phyloP scores from a whole-genome alignment of 306 rosid species.

The Comarum palustre region DNA sequence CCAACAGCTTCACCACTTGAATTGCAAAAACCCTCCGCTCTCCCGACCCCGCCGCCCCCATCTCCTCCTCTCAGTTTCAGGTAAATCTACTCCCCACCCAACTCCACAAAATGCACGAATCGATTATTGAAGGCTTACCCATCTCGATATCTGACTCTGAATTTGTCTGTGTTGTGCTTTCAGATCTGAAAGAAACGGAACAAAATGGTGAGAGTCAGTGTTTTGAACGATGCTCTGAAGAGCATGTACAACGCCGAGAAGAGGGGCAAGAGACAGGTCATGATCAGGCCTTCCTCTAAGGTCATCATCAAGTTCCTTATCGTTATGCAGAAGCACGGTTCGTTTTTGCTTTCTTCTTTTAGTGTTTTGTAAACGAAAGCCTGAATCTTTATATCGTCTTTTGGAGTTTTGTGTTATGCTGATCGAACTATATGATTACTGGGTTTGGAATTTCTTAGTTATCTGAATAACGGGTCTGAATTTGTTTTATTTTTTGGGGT shows the following conservation, averaged over 20 bases:
- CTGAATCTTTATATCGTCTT: no score
- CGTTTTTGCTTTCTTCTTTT: background rate
- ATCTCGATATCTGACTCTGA: background rate
- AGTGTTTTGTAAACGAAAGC: background rate
- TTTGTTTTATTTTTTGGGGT: no score
- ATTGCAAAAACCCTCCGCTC: background rate
- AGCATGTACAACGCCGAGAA: conserved; percentile 52
- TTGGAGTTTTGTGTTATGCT: background rate
- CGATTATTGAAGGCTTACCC: background rate
- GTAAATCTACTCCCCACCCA: conserved; percentile 1
- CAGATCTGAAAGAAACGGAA: conserved; percentile 12
- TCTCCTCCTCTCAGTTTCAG: conserved; percentile 1
- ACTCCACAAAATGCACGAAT: background rate
- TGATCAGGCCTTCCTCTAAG: conserved; percentile 46
- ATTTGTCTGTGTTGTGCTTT: background rate
- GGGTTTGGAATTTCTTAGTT: background rate
- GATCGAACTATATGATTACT: background rate
- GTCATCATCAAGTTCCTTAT: conserved; percentile 44
- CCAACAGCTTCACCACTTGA: background rate
- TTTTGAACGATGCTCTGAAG: conserved; percentile 42
- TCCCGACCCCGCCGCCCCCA: background rate
- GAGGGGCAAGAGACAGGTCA: conserved; percentile 41
- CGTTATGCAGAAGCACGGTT: conserved; percentile 40
- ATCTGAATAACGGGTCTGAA: background rate
- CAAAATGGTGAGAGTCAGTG: conserved; percentile 41